phyloP scores from a whole-genome alignment of 2,329 filamentous ascomycete genomes.

The Botryosphaeria dothidea region DNA sequence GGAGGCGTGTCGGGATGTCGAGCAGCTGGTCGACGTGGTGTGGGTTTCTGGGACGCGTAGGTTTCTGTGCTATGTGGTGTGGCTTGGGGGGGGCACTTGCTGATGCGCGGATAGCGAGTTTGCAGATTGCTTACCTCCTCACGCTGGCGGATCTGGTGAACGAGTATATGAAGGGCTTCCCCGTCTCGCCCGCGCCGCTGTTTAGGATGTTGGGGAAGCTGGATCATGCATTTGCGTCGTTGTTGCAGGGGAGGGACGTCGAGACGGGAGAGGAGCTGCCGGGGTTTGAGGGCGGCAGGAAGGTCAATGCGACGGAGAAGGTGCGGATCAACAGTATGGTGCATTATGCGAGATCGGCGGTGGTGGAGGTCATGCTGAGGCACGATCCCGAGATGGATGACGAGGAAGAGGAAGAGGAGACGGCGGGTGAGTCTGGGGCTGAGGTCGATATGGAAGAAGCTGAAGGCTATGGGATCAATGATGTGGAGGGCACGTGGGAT shows the following conservation, averaged over 20 bases:
- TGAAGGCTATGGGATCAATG: slow-evolving; percentile 31
- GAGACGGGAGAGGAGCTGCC: slow-evolving; percentile 66
- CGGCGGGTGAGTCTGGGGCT: slow-evolving; percentile 26
- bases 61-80: slow-evolving; percentile 31
- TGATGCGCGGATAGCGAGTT: slow-evolving; percentile 54
- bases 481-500: slow-evolving; percentile 47
- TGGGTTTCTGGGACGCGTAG: slow-evolving; percentile 87
- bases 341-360: slow-evolving; percentile 70
- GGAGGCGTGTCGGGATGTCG: slow-evolving; percentile 73
- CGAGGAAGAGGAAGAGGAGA: slow-evolving; percentile 36
- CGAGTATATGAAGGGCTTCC: slow-evolving; percentile 72
- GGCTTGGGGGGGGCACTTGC: slow-evolving; percentile 13
- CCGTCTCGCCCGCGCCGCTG: slow-evolving; percentile 65
- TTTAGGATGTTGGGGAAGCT: slow-evolving; percentile 75
- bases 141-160: slow-evolving; percentile 73
- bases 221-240: slow-evolving; percentile 78
- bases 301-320: slow-evolving; percentile 81
- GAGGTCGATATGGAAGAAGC: slow-evolving; percentile 22
- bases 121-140: slow-evolving; percentile 84
- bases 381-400: slow-evolving; percentile 43
- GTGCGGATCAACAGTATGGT: slow-evolving; percentile 82
- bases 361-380: slow-evolving; percentile 67
- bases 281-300: slow-evolving; percentile 65
- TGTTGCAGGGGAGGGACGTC: slow-evolving; percentile 68
- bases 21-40: slow-evolving; percentile 73